Evolutionary conservation across 1,139 yeast species (phyloP).

Genomic region (Maudiozyma humilis): DNA sequence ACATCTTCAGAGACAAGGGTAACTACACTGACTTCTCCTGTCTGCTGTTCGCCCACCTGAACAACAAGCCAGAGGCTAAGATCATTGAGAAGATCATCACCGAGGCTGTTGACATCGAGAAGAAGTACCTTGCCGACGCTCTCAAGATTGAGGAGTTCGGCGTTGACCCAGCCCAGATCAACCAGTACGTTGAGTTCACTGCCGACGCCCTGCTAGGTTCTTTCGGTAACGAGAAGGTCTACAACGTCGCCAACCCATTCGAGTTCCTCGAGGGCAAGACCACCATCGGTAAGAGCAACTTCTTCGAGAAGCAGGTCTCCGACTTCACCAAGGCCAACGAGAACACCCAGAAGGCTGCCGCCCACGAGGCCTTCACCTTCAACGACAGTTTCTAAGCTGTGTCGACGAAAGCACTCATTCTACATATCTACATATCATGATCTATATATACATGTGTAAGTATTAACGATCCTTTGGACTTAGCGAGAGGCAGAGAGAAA

Average conservation of each 20-base stretch:
- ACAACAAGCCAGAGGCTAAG: slow-evolving; percentile 72
- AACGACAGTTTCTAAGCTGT: slow-evolving; percentile 42
- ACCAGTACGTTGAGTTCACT: slow-evolving; percentile 94
- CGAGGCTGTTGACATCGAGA: slow-evolving; percentile 93
- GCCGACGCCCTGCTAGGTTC: slow-evolving; percentile 91
- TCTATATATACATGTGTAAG: neutral
- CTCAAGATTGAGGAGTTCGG: slow-evolving; percentile 87
- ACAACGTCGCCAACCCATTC: slow-evolving; percentile 87
- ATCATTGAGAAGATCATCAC: slow-evolving; percentile 80
- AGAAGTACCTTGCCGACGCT: slow-evolving; percentile 89
- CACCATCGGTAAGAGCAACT: slow-evolving; percentile 95
- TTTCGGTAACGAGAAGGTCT: slow-evolving; percentile 81
- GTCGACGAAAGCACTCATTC: neutral
- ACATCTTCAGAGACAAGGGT: slow-evolving; percentile 97
- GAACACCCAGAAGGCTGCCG: slow-evolving; percentile 32
- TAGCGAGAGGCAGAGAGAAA: too few relatives aligned
- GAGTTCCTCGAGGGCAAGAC: slow-evolving; percentile 98
- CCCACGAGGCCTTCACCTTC: slow-evolving; percentile 40
- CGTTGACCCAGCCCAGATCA: slow-evolving; percentile 86
- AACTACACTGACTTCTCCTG: slow-evolving; percentile 98
- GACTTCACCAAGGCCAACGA: slow-evolving; percentile 77
- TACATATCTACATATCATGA: neutral
- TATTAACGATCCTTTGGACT: neutral
- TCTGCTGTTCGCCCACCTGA: slow-evolving; percentile 83
- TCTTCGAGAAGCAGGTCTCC: slow-evolving; percentile 97